Conservation (phyloP, 2,329 filamentous ascomycete species). For the Lizonia empirigonia region DNA sequence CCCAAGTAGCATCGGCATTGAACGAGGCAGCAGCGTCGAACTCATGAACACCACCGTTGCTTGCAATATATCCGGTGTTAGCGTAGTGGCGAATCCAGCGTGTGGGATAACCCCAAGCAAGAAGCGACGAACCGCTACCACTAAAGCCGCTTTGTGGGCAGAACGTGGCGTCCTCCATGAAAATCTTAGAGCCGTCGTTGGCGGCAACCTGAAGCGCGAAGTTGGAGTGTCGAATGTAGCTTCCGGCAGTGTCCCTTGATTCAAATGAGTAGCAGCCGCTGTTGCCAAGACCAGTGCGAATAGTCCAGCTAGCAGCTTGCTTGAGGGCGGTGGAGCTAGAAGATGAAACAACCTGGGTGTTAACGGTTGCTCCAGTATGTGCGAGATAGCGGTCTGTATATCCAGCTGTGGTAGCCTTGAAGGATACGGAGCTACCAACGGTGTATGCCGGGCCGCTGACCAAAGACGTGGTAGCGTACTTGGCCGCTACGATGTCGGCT, state of each 20-base stretch:
- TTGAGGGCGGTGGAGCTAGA: conserved; percentile 58
- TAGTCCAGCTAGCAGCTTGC: conserved; percentile 63
- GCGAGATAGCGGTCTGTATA: conserved; percentile 62
- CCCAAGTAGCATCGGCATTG: conserved; percentile 61
- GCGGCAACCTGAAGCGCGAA: conserved; percentile 58
- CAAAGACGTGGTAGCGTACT: conserved; percentile 58
- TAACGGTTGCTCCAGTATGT: conserved; percentile 58
- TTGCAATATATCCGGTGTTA: conserved; percentile 56
- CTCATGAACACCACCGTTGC: conserved; percentile 61
- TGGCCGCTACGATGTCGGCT: conserved; percentile 64
- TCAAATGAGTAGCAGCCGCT: conserved; percentile 66
- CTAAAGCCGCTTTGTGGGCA: conserved; percentile 61
- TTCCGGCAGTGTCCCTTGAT: conserved; percentile 62
- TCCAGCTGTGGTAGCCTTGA: conserved; percentile 62
- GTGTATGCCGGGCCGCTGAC: conserved; percentile 57
- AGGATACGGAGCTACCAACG: conserved; percentile 58
- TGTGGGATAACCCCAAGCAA: conserved; percentile 66
- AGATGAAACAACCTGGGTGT: conserved; percentile 62
- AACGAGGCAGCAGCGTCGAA: conserved; percentile 60
- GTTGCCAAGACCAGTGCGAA: conserved; percentile 62
- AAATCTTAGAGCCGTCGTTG: conserved; percentile 62
- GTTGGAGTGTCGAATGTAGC: conserved; percentile 62
- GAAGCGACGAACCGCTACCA: conserved; percentile 59
- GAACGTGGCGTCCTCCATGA: conserved; percentile 68
- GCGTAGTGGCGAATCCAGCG: conserved; percentile 63